Conservation (phyloP, 2,329 filamentous ascomycete species). For the Annulohypoxylon truncatum region DNA sequence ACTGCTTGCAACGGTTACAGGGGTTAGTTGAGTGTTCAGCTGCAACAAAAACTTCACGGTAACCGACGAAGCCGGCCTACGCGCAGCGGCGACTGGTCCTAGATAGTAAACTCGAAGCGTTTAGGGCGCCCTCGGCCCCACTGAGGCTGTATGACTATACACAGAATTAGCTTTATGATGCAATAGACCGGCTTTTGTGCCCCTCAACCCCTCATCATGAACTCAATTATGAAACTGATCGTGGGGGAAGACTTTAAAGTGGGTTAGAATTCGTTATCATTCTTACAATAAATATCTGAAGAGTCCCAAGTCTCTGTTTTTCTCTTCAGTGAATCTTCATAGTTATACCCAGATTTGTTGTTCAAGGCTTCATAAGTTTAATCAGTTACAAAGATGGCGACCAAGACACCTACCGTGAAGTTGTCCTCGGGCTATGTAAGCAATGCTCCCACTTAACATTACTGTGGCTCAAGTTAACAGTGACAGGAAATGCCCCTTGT, state of each 20-base stretch:
- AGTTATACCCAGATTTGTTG: not conserved
- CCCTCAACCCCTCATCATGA: conserved; percentile 34
- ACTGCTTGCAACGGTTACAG: not conserved
- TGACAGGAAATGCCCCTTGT: conserved; percentile 54
- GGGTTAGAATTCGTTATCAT: not conserved
- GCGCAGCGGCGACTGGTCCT: conserved; percentile 19
- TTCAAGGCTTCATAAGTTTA: not conserved
- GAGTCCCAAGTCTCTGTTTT: not conserved
- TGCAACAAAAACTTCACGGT: not conserved
- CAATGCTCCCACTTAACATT: not conserved
- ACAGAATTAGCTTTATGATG: conserved; percentile 34
- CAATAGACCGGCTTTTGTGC: conserved; percentile 10
- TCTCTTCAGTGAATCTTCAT: not conserved
- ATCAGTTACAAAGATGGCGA: conserved; percentile 39
- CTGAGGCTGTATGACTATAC: conserved; percentile 17
- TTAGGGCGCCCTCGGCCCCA: conserved; percentile 12
- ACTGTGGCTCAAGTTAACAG: conserved; percentile 18
- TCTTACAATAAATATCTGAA: conserved; percentile 1
- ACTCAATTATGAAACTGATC: conserved; percentile 3
- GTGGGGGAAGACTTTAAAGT: conserved; percentile 18
- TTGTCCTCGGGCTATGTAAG: conserved; percentile 54
- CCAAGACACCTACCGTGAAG: conserved; percentile 48
- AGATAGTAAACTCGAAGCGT: conserved; percentile 36
- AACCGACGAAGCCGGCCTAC: conserved; percentile 2
- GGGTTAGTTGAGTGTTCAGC: not conserved